These are phyloP conservation scores for Boletus huronensis DNA, from an alignment of 768 basidiomycete species.

Conservation along the genomic window DNA sequence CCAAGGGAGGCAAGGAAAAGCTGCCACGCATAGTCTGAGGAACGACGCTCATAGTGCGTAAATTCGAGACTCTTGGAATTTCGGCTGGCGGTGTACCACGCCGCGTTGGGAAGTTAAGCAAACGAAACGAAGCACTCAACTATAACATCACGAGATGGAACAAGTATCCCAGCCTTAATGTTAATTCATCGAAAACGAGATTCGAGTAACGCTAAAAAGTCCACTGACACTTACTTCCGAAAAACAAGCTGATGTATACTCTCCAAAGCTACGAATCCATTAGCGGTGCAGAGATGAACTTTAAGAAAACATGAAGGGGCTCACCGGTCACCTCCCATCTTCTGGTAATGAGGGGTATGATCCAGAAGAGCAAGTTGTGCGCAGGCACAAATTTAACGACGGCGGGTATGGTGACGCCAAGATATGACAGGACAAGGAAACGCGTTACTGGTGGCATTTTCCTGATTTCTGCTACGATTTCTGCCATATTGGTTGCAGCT, in stretches of 20 bases:
- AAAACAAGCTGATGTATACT: constrained; percentile 67
- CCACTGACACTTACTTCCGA: constrained; percentile 47
- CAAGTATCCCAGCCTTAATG: constrained; percentile 32
- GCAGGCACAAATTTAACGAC: constrained; percentile 50
- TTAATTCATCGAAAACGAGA: constrained; percentile 15
- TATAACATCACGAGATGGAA: constrained; percentile 45
- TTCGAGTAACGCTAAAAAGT: background rate
- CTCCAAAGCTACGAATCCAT: constrained; percentile 61
- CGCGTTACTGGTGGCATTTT: constrained; percentile 87
- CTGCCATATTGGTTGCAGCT: constrained; percentile 37
- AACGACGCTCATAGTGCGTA: constrained; percentile 51
- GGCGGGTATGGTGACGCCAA: constrained; percentile 57
- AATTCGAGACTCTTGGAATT: constrained; percentile 63
- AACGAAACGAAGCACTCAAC: constrained; percentile 23
- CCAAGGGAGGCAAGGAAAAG: constrained; percentile 49
- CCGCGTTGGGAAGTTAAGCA: background rate
- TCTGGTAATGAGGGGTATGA: constrained; percentile 40
- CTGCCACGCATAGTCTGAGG: constrained; percentile 79
- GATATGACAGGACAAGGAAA: constrained; percentile 56
- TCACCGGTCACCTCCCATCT: constrained; percentile 60
- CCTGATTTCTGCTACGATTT: constrained; percentile 55
- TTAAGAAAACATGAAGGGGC: background rate
- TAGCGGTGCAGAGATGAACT: background rate
- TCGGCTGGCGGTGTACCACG: constrained; percentile 44
- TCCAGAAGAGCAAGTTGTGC: constrained; percentile 57